phyloP scores from a whole-genome alignment of 2,329 filamentous ascomycete species.

The Aureobasidium sp. region DNA sequence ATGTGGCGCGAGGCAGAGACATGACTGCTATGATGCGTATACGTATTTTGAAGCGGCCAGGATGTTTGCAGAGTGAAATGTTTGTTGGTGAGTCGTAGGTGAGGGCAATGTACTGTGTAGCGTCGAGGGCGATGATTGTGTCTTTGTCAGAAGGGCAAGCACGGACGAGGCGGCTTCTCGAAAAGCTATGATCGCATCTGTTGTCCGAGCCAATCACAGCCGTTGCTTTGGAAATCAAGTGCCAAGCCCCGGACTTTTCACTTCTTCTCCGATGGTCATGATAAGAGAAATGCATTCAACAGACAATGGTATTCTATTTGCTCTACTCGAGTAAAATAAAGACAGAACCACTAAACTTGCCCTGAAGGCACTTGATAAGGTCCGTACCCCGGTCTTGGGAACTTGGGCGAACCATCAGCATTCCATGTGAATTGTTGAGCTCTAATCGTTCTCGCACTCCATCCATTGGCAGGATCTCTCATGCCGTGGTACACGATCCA shows the following conservation, averaged over 20 bases:
- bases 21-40: conserved; percentile 18
- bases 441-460: conserved; percentile 40
- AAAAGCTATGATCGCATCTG: conserved; percentile 10
- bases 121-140: conserved; percentile 4
- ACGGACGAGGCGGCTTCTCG: not conserved
- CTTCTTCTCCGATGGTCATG: not conserved
- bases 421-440: conserved; percentile 43
- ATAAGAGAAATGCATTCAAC: not conserved
- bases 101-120: not conserved
- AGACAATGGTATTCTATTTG: not conserved
- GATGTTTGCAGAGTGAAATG: not conserved
- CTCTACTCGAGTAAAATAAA: not conserved
- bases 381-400: conserved; percentile 41
- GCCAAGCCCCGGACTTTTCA: not conserved
- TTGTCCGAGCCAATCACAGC: not conserved
- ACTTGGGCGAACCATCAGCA: conserved; percentile 37
- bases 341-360: conserved; percentile 15
- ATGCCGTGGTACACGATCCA: conserved; percentile 49
- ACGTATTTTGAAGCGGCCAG: not conserved
- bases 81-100: not conserved
- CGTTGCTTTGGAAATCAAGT: not conserved
- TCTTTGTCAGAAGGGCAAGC: conserved; percentile 1
- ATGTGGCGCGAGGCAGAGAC: conserved; percentile 12
- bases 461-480: conserved; percentile 38
- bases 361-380: conserved; percentile 35